Percentiles rank a stretch among this genome's conserved stretches.
Conservation (phyloP, 2,329 filamentous ascomycete species). For the Tolypocladium tropicale region DNA sequence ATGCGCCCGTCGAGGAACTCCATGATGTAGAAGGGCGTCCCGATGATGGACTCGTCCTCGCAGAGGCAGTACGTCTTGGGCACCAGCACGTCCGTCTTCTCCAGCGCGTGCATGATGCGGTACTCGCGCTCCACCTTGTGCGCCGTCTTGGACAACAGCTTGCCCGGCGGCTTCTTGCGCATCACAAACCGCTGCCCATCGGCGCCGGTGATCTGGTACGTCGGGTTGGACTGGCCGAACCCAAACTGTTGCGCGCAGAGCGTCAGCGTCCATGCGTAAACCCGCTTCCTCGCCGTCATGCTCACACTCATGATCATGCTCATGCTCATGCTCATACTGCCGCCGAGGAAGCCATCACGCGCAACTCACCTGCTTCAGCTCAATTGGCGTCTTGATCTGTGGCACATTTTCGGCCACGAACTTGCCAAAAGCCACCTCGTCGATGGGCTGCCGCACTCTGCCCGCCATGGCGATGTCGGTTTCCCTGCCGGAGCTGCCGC, state of each 20-base stretch:
- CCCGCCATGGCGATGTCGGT: slow-evolving; percentile 58
- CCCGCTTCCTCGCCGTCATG: too few species aligned
- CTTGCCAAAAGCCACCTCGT: slow-evolving; percentile 65
- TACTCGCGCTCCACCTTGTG: slow-evolving; percentile 97
- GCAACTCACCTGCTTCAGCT: slow-evolving; percentile 70
- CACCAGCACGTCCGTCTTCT: slow-evolving; percentile 70
- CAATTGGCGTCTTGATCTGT: slow-evolving; percentile 70
- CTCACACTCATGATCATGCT: neutral
- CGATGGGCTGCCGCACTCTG: slow-evolving; percentile 80
- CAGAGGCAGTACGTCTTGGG: slow-evolving; percentile 78
- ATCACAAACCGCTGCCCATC: slow-evolving; percentile 69
- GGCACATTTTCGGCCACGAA: slow-evolving; percentile 75
- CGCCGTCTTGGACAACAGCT: slow-evolving; percentile 83
- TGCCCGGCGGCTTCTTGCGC: slow-evolving; percentile 96
- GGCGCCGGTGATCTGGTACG: slow-evolving; percentile 76
- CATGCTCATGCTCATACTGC: neutral
- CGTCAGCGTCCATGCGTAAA: neutral
- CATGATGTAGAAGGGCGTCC: slow-evolving; percentile 96
- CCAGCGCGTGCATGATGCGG: slow-evolving; percentile 76
- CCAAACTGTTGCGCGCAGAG: slow-evolving; percentile 57
- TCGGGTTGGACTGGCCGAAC: slow-evolving; percentile 95
- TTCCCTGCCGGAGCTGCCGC: neutral
- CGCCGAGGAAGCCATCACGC: neutral
- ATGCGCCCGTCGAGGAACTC: slow-evolving; percentile 89
- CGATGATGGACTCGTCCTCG: slow-evolving; percentile 69